These are phyloP conservation scores for Fusarium proliferatum DNA, from an alignment of 2,329 filamentous ascomycete species.

Conservation along the genomic window DNA sequence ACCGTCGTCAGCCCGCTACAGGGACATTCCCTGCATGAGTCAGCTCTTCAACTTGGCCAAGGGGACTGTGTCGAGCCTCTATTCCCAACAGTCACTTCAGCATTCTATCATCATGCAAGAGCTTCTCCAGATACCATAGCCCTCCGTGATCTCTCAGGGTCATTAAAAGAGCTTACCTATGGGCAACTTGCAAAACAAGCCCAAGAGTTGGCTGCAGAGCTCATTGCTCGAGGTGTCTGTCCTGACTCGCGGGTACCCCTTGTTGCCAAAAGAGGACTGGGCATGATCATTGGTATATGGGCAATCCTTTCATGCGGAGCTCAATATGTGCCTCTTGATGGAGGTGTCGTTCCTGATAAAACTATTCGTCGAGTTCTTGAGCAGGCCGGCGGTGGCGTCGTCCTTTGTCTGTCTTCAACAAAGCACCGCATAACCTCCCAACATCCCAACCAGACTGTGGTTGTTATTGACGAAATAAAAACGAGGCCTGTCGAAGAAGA, in stretches of 20 bases:
- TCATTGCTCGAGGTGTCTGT: conserved; percentile 53
- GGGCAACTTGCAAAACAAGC: conserved; percentile 55
- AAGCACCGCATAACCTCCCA: conserved; percentile 48
- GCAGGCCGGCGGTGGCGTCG: conserved; percentile 57
- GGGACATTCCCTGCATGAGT: not conserved
- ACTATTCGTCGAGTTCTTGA: conserved; percentile 61
- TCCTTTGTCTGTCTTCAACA: conserved; percentile 60
- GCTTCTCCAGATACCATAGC: conserved; percentile 53
- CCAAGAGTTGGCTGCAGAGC: conserved; percentile 55
- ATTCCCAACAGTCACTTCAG: conserved; percentile 54
- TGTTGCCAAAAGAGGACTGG: conserved; percentile 64
- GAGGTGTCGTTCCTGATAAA: conserved; percentile 61
- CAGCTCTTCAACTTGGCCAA: conserved; percentile 26
- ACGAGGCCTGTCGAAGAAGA: not conserved
- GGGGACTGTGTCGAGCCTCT: conserved; percentile 42
- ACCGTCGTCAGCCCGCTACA: not conserved
- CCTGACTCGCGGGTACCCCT: conserved; percentile 63
- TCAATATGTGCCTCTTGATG: conserved; percentile 70
- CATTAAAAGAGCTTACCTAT: conserved; percentile 55
- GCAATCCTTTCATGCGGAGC: conserved; percentile 67
- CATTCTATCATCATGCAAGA: conserved; percentile 54
- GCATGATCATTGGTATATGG: conserved; percentile 68
- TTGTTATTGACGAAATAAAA: conserved; percentile 47
- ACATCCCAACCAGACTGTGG: conserved; percentile 35
- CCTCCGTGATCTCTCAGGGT: conserved; percentile 51